Percentiles rank a stretch among this genome's conserved stretches.
Evolutionary conservation across 352 stramenopile genomes (phyloP).

Genomic region (Phytopythium montanum): DNA sequence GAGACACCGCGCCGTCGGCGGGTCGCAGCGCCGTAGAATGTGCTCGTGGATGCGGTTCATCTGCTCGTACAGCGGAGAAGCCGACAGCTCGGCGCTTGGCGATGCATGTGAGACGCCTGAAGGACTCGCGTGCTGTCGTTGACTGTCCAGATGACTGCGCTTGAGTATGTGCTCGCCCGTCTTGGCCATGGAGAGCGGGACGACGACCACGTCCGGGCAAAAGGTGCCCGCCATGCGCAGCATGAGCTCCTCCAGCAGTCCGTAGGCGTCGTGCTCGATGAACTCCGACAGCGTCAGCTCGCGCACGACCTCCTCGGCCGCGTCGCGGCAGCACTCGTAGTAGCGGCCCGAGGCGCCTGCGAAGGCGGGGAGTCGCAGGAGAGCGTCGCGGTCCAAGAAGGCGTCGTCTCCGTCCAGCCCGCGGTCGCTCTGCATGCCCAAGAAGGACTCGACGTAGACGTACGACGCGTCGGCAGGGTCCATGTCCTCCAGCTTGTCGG

Average conservation of each 20-base stretch:
- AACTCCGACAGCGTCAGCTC: slow-evolving; percentile 41
- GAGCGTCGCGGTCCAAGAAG: slow-evolving; percentile 36
- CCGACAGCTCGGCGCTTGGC: slow-evolving; percentile 20
- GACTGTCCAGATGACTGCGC: not conserved
- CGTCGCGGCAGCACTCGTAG: slow-evolving; percentile 61
- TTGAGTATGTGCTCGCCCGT: not conserved
- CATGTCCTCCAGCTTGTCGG: slow-evolving; percentile 23
- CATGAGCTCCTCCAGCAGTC: slow-evolving; percentile 70
- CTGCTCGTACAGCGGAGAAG: slow-evolving; percentile 58
- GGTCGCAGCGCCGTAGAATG: slow-evolving; percentile 58
- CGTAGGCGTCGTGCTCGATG: slow-evolving; percentile 67
- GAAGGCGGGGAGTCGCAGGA: slow-evolving; percentile 49
- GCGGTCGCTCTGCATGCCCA: slow-evolving; percentile 39
- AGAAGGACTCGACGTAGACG: slow-evolving; percentile 70
- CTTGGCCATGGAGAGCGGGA: not conserved
- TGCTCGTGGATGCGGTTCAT: slow-evolving; percentile 75
- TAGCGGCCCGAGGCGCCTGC: slow-evolving; percentile 32
- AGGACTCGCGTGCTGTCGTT: not conserved
- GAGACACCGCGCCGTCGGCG: slow-evolving; percentile 51
- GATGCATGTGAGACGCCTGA: slow-evolving; percentile 7
- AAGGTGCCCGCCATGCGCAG: slow-evolving; percentile 68
- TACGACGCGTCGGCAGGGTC: slow-evolving; percentile 61
- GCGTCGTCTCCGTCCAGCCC: slow-evolving; percentile 12
- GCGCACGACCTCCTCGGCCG: slow-evolving; percentile 43
- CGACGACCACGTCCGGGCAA: slow-evolving; percentile 31